Conservation (phyloP, 306 rosid genomes). For the Quercus cerris region DNA sequence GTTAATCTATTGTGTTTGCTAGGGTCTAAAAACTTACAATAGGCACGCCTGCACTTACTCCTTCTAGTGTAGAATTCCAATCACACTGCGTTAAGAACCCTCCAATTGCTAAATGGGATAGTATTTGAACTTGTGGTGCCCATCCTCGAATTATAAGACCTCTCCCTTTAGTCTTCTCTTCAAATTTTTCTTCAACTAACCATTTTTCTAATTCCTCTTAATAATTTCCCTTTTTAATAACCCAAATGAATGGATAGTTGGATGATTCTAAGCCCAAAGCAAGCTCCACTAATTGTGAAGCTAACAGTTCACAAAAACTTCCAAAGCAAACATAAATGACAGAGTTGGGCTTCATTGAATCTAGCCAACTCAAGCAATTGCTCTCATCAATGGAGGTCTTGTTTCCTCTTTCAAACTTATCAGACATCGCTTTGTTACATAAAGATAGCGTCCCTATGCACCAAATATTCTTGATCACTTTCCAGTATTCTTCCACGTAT, state of each 20-base stretch:
- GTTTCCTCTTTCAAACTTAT: conserved; percentile 41
- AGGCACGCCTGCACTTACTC: conserved; percentile 45
- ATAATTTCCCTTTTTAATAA: conserved; percentile 30
- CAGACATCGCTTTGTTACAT: conserved; percentile 23
- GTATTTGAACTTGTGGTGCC: conserved; percentile 61
- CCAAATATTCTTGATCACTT: conserved; percentile 26
- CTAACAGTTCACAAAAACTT: conserved; percentile 36
- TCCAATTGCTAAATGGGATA: conserved; percentile 49
- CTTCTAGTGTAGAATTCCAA: conserved; percentile 68
- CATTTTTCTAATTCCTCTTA: conserved; percentile 39
- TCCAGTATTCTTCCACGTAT: conserved; percentile 32
- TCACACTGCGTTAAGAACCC: conserved; percentile 67
- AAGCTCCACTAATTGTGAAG: conserved; percentile 43
- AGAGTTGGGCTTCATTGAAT: conserved; percentile 23
- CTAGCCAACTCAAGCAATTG: conserved; percentile 46
- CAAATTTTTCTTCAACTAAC: conserved; percentile 38
- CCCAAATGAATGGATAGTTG: conserved; percentile 49
- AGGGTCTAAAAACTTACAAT: conserved; percentile 4
- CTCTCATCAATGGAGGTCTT: conserved; percentile 24
- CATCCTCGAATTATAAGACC: conserved; percentile 51
- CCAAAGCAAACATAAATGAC: conserved; percentile 58
- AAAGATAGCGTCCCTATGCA: conserved; percentile 49
- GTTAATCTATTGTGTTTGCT: no score
- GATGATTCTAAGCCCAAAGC: conserved; percentile 53
- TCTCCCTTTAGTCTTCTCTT: conserved; percentile 34